Percentiles rank a stretch among this genome's conserved stretches.
phyloP scores from a whole-genome alignment of 2,329 filamentous ascomycete genomes.

The Furcasterigmium furcatum region DNA sequence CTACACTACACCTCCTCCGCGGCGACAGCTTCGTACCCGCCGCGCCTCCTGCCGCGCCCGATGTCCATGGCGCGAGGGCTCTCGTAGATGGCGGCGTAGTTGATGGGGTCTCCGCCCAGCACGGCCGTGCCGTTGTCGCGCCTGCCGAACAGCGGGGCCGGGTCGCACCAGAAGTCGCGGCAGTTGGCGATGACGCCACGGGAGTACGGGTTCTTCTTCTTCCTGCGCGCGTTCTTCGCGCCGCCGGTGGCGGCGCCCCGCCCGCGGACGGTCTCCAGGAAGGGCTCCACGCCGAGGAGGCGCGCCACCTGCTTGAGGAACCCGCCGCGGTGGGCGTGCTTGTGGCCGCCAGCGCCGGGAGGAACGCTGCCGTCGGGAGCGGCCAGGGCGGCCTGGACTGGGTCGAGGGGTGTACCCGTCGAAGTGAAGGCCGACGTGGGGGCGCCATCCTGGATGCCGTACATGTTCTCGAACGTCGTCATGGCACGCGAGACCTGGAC shows the following conservation, averaged over 20 bases:
- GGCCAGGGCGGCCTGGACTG: slow-evolving; percentile 62
- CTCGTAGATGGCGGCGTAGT: slow-evolving; percentile 91
- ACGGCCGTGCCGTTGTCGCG: slow-evolving; percentile 71
- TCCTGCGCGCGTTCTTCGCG: slow-evolving; percentile 42
- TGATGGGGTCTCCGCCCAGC: slow-evolving; percentile 74
- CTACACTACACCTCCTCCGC: slow-evolving; percentile 49
- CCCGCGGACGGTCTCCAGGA: slow-evolving; percentile 88
- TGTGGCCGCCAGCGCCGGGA: slow-evolving; percentile 36
- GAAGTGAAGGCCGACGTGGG: slow-evolving; percentile 76
- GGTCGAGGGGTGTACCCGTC: slow-evolving; percentile 68
- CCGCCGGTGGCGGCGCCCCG: slow-evolving; percentile 61
- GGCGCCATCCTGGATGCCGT: slow-evolving; percentile 63
- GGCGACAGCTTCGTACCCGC: slow-evolving; percentile 62
- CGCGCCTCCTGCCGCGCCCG: slow-evolving; percentile 41
- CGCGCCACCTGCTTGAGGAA: slow-evolving; percentile 78
- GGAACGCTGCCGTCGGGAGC: slow-evolving; percentile 39
- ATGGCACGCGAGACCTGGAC: slow-evolving; percentile 88
- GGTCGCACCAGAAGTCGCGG: slow-evolving; percentile 94
- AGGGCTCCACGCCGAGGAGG: slow-evolving; percentile 86
- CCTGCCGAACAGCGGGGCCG: slow-evolving; percentile 74
- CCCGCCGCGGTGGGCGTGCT: slow-evolving; percentile 56
- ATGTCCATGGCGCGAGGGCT: slow-evolving; percentile 67
- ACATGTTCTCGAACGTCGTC: slow-evolving; percentile 98
- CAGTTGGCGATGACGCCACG: slow-evolving; percentile 84
- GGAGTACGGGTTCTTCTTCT: slow-evolving; percentile 78